Conservation (phyloP, 345 rosid genomes). For the Populus nigra region DNA sequence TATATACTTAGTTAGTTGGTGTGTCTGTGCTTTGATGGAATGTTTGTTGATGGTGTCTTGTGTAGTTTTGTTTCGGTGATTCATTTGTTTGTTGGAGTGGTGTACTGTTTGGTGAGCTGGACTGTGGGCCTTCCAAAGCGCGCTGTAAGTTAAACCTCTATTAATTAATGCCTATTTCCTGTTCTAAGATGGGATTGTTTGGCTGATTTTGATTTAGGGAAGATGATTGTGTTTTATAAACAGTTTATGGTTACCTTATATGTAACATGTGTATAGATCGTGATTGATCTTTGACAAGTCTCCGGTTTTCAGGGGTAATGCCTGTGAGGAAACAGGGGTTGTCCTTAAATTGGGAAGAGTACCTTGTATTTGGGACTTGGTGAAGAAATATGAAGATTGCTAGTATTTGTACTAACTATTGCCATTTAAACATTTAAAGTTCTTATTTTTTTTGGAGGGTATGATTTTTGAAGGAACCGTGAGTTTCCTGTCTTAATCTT, state of each 20-base stretch:
- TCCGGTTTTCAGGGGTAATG: too few species aligned
- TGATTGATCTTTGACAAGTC: too few species aligned
- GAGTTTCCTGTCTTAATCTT: not conserved
- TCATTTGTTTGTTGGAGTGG: slow-evolving; percentile 89
- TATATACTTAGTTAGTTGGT: not conserved
- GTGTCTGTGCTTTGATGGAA: not conserved
- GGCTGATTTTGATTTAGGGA: not conserved
- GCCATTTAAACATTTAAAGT: not conserved
- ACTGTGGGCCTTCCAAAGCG: slow-evolving; percentile 92
- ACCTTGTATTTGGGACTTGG: not conserved
- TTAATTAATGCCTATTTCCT: slow-evolving; percentile 6
- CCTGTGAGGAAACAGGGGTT: not conserved
- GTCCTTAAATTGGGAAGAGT: not conserved
- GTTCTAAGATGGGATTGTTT: not conserved
- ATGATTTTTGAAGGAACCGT: not conserved
- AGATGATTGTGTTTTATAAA: not conserved
- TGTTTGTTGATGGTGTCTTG: not conserved
- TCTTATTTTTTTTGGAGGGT: not conserved
- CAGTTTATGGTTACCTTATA: too few species aligned
- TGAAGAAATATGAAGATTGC: not conserved
- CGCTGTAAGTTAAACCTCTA: slow-evolving; percentile 59
- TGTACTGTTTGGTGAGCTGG: slow-evolving; percentile 89
- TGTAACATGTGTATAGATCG: too few species aligned
- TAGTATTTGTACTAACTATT: not conserved
- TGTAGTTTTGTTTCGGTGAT: slow-evolving; percentile 89